phyloP scores from a whole-genome alignment of 805 yeast genomes.

The Saccharomycopsis lassenensis region DNA sequence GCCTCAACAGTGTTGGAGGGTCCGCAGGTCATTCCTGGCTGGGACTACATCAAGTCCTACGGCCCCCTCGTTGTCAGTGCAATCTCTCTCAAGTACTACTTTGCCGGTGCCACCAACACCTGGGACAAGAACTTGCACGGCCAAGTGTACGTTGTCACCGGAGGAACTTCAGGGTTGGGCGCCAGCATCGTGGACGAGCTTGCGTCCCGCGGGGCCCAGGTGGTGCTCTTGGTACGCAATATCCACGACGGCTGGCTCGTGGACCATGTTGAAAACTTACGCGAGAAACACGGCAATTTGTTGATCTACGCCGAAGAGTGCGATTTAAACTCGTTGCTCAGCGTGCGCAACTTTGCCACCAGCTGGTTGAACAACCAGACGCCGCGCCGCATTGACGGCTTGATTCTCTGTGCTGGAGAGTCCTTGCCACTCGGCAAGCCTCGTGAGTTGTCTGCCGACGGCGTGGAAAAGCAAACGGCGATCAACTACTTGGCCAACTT shows the following conservation, averaged over 20 bases:
- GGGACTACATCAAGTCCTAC: slow-evolving; percentile 42
- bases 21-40: slow-evolving; percentile 64
- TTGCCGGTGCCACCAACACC: slow-evolving; percentile 69
- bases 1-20: slow-evolving; percentile 66
- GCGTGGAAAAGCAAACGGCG: slow-evolving; percentile 78
- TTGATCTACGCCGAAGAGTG: slow-evolving; percentile 87
- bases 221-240: slow-evolving; percentile 59
- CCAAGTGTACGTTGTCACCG: slow-evolving; percentile 69
- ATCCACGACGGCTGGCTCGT: slow-evolving; percentile 61
- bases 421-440: slow-evolving; percentile 55
- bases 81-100: slow-evolving; percentile 54
- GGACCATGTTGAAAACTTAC: slow-evolving; percentile 69
- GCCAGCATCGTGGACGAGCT: slow-evolving; percentile 62
- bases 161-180: slow-evolving; percentile 94
- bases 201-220: slow-evolving; percentile 78
- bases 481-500: slow-evolving; percentile 72
- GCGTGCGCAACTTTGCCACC: slow-evolving; percentile 84
- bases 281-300: slow-evolving; percentile 57
- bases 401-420: slow-evolving; percentile 81
- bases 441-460: slow-evolving; percentile 67
- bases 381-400: slow-evolving; percentile 84
- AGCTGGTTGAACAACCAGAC: slow-evolving; percentile 87
- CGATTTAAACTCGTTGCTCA: slow-evolving; percentile 61
- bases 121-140: slow-evolving; percentile 95
- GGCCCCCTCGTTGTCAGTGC: slow-evolving; percentile 43